phyloP scores from a whole-genome alignment of 441 rosid species.

The Capsella rubella region DNA sequence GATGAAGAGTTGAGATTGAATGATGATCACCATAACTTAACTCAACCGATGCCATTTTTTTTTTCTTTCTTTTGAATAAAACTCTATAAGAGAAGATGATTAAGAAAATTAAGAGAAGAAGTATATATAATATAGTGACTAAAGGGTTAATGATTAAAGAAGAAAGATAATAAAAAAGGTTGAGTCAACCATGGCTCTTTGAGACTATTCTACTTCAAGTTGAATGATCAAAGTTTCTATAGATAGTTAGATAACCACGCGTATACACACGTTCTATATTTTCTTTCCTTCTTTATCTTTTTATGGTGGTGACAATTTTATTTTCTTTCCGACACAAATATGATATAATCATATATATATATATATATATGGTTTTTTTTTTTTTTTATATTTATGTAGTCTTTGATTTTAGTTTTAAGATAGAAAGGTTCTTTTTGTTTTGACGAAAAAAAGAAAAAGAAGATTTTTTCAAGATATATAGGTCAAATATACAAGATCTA shows the following conservation, averaged over 20 bases:
- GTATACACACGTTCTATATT: slow-evolving; percentile 5
- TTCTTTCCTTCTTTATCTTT: slow-evolving; percentile 1
- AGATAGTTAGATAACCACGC: slow-evolving; percentile 7
- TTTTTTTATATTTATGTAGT: not conserved
- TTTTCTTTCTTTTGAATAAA: no score
- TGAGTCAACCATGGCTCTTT: slow-evolving; percentile 41
- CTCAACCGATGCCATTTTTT: slow-evolving; percentile 9
- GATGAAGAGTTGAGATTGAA: slow-evolving; percentile 55
- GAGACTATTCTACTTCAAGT: slow-evolving; percentile 29
- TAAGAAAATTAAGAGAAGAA: slow-evolving; percentile 11
- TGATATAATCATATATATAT: not conserved
- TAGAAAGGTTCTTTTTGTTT: not conserved
- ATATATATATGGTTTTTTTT: no score
- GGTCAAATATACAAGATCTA: no score
- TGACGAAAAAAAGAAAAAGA: not conserved
- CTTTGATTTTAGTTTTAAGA: no score
- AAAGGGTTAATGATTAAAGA: slow-evolving; percentile 3
- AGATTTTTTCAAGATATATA: no score
- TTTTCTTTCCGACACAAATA: not conserved
- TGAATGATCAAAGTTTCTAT: not conserved
- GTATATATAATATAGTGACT: slow-evolving; percentile 6
- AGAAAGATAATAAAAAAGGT: slow-evolving; percentile 2
- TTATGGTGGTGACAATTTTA: not conserved
- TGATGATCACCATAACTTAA: not conserved
- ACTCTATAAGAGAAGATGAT: slow-evolving; percentile 1